Conservation (phyloP, 2,329 filamentous ascomycete genomes). For the Fusarium setosum region DNA sequence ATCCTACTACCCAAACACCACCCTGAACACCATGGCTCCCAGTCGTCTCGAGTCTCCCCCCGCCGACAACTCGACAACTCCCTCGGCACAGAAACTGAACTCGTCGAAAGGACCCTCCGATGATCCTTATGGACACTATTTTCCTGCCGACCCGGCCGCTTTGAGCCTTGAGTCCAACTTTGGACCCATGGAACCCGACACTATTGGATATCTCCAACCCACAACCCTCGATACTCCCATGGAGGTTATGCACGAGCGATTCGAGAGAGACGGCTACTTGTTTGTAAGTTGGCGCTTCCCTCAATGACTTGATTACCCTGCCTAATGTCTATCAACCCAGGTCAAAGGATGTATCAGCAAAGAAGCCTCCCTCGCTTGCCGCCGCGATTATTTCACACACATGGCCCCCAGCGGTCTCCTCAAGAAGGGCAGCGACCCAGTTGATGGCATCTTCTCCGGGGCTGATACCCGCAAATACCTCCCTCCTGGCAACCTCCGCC, state of each 20-base stretch:
- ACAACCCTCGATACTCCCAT: slow-evolving; percentile 15
- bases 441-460: neutral
- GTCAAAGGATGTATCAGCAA: slow-evolving; percentile 9
- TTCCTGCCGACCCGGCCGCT: neutral
- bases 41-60: neutral
- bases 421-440: neutral
- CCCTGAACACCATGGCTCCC: neutral
- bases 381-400: slow-evolving; percentile 15
- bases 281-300: neutral
- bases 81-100: neutral
- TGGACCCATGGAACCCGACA: neutral
- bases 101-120: neutral
- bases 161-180: neutral
- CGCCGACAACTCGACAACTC: neutral
- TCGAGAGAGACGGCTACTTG: slow-evolving; percentile 20
- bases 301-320: accelerated
- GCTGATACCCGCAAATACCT: neutral
- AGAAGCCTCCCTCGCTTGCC: slow-evolving; percentile 11
- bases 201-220: slow-evolving; percentile 22
- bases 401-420: slow-evolving; percentile 20
- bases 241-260: slow-evolving; percentile 21
- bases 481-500: neutral
- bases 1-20: neutral
- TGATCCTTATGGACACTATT: neutral
- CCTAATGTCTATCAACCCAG: neutral